Base-by-base conservation (phyloP, 495 filamentous ascomycete genomes). In the Cryomyces minteri region DNA sequence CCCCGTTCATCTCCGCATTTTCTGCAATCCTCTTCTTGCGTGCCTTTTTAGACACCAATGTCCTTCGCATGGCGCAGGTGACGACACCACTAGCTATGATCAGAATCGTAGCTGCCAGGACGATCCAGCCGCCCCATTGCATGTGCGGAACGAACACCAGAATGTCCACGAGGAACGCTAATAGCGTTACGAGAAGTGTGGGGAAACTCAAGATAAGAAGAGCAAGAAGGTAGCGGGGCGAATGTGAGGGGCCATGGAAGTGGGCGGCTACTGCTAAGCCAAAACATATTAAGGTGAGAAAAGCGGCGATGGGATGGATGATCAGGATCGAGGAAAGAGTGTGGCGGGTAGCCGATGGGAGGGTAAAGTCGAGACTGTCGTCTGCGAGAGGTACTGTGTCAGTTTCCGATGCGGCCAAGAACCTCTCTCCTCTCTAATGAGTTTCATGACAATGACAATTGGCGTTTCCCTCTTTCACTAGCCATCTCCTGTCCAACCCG, bases 1-100 rank as follows among this genome's bases (percentile, higher is more conserved):
- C 74, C 14, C 87, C 87, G 58, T 83, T 96, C 86, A 94, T 94
- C 54, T 94, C 85, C 3, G 86, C 77, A 58, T 94, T 94, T 54
- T 90, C 82, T 1, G 79, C 83, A 55, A 98, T 94, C 29, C 87
- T 74, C 67, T 77, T 85, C 69, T 87, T 86, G 48, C 88, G 69
- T 8, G 88, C 87, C 65, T 94, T 94, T 43, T 88, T 76, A 56
- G 82, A 81, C 43, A 96, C 88, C 8, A 98, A 67, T 1, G 88
- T 94, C 40, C 90, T 78, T 48, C 90, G 81, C 87, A 96, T 96
- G n/a, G 86, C 86, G 57, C 90, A 98, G 7, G 84, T 88, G 43
- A 94, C 77, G 41, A 98, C 74, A 30, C 80, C 80, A 60, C 80
- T 85, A 5, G 83, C 66, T 40, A 84, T 77, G 39, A 92, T 82